phyloP scores from a whole-genome alignment of 768 basidiomycete genomes.

The Lactifluus pinguis region DNA sequence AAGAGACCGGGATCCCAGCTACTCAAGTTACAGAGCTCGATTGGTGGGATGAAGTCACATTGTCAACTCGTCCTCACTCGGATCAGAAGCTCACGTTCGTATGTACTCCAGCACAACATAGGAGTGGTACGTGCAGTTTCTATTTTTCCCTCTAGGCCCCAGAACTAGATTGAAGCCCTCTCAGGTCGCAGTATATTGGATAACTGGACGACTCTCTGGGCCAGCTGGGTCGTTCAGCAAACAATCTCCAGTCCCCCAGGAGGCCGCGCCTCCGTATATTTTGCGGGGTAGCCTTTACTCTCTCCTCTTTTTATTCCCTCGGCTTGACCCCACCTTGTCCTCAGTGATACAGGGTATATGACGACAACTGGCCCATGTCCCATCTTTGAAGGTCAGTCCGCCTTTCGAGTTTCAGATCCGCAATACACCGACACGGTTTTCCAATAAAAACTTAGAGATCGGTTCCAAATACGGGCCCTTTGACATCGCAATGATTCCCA shows the following conservation, averaged over 20 bases:
- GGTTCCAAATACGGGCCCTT: slow-evolving; percentile 33
- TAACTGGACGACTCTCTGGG: slow-evolving; percentile 31
- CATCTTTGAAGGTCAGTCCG: slow-evolving; percentile 27
- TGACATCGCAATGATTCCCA: slow-evolving; percentile 35
- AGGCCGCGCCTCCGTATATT: slow-evolving; percentile 20
- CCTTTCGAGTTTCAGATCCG: not conserved
- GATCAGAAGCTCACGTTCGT: slow-evolving; percentile 24
- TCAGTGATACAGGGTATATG: slow-evolving; percentile 34
- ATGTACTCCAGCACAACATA: slow-evolving; percentile 36
- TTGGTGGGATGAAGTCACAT: slow-evolving; percentile 32
- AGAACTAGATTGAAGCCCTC: not conserved
- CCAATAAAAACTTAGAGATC: slow-evolving; percentile 25
- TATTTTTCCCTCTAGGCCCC: not conserved
- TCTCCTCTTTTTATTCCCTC: not conserved
- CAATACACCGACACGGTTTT: not conserved
- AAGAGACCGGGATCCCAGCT: slow-evolving; percentile 25
- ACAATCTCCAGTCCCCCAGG: slow-evolving; percentile 8
- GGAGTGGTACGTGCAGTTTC: slow-evolving; percentile 26
- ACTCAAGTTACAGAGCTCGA: slow-evolving; percentile 31
- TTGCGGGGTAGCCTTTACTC: slow-evolving; percentile 23
- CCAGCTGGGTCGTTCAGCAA: slow-evolving; percentile 33
- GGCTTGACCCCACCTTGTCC: not conserved
- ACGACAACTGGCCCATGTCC: slow-evolving; percentile 29
- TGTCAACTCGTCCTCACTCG: slow-evolving; percentile 13
- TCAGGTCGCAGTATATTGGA: slow-evolving; percentile 31